Base-by-base conservation (phyloP, 2,329 filamentous ascomycete species). In the Exophiala sideris region DNA sequence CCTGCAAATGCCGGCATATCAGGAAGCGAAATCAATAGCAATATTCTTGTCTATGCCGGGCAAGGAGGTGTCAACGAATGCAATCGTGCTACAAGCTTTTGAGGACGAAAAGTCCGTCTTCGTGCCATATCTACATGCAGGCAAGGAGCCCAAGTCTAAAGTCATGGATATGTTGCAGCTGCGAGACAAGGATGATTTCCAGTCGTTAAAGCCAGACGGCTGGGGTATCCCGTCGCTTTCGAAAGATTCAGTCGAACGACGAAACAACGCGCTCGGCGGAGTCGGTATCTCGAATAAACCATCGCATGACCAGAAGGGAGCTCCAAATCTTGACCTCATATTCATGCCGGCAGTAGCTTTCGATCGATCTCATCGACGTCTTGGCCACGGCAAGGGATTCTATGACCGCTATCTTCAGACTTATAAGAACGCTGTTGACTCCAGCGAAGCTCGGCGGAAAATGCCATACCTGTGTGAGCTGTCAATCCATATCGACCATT, bases 101-200 rank as follows among this genome's bases (percentile, higher is more conserved):
- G 72, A 74, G 5, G 71, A 77, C 3, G 89, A 88, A 36, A 99
- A 97, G 73, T 78, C 86, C 57, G 91, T 99, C 54, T 97, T 90
- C 70, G 85, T 99, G 45, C 94, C 94, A 0, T 96, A 94, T 68
- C 86, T 96, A 48, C 86, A 94, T 73, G 49, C 63, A 41, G 62
- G 65, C 12, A 63, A 68, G 11, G 58, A 62, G 20, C 60, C 67
- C 5, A 69, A 69, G 24, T 74, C 76, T 52, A 88, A 88, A 12
- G 80, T 94, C 50, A 99, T 99, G 94, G 91, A 96, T 67, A 97
- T 99, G 94, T 83, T 99, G 18, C 84, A 84, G 58, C 76, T 99
- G 38, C 75, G 79, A 52, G 86, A 84, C 21, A 70, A 89, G 47
- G 73, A 81, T 24, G 94, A 99, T 69, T 96, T 91, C 69, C 83